A percentile compares a stretch with the other conserved stretches of the same genome.
Evolutionary conservation across 2,329 filamentous ascomycete genomes (phyloP).

Genomic region (Penicillium sp.): DNA sequence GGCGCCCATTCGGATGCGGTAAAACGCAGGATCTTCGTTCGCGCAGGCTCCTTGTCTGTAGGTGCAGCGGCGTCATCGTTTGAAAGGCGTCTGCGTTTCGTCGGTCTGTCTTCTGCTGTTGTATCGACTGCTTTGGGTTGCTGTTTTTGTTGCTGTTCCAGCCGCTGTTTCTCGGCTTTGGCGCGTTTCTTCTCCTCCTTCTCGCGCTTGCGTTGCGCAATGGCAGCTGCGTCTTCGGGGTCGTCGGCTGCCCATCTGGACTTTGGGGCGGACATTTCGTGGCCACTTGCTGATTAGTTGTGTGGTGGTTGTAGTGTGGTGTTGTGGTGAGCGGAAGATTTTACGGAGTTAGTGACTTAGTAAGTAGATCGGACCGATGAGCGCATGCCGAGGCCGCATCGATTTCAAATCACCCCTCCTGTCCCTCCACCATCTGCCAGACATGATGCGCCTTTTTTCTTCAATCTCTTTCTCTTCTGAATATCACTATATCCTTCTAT

Average conservation of each 20-base stretch:
- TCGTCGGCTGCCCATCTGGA: conserved; percentile 88
- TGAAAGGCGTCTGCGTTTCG: conserved; percentile 43
- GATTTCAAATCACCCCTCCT: conserved; percentile 15
- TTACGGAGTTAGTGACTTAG: not conserved
- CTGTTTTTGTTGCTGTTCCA: conserved; percentile 38
- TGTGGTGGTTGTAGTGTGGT: not conserved
- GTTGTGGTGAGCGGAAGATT: not conserved
- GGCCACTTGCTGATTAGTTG: not conserved
- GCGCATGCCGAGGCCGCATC: conserved; percentile 14
- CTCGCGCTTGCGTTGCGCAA: conserved; percentile 67
- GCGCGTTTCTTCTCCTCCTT: conserved; percentile 85
- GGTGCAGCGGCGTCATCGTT: not conserved
- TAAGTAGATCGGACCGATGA: conserved; percentile 1
- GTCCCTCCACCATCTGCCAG: not conserved
- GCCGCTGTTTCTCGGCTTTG: conserved; percentile 76
- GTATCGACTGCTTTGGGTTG: not conserved
- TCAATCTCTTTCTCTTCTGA: not conserved
- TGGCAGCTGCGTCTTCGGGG: conserved; percentile 69
- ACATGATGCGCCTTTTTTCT: not conserved
- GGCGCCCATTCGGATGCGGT: conserved; percentile 64
- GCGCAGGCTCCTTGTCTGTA: conserved; percentile 8
- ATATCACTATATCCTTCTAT: not conserved
- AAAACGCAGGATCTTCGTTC: conserved; percentile 64
- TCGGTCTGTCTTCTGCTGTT: conserved; percentile 37
- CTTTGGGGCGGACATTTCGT: conserved; percentile 58